phyloP scores from a whole-genome alignment of 495 filamentous ascomycete species.

The Chaetomium cochliodes region DNA sequence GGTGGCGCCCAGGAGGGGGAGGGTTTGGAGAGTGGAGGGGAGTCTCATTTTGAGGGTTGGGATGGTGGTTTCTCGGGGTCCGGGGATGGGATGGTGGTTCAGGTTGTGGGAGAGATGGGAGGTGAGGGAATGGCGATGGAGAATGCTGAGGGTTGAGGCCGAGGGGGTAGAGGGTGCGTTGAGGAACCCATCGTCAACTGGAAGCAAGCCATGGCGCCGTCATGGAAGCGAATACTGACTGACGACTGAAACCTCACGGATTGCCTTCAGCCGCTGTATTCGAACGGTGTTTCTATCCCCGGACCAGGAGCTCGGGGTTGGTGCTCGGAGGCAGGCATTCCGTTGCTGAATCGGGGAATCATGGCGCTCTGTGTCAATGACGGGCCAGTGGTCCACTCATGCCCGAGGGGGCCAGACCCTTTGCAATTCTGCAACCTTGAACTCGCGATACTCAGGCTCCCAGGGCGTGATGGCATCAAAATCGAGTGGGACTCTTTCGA shows the following conservation, averaged over 20 bases:
- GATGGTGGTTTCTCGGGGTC: too few species aligned
- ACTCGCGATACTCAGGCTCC: too few species aligned
- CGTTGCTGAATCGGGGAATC: not conserved
- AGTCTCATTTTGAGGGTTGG: constrained; percentile 1
- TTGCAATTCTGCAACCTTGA: too few species aligned
- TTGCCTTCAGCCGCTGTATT: not conserved
- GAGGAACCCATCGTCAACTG: not conserved
- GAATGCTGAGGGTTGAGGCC: not conserved
- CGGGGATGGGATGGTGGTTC: not conserved
- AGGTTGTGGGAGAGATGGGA: not conserved
- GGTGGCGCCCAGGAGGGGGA: constrained; percentile 8
- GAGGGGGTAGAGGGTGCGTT: not conserved
- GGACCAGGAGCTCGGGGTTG: not conserved
- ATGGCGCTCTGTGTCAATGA: too few species aligned
- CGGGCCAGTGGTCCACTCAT: too few species aligned
- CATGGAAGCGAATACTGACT: not conserved
- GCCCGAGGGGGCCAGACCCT: too few species aligned
- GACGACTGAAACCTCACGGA: not conserved
- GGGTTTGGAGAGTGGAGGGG: not conserved
- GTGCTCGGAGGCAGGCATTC: constrained; percentile 4
- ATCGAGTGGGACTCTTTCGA: too few species aligned
- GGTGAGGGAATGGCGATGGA: not conserved
- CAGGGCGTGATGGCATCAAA: too few species aligned
- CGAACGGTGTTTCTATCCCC: not conserved
- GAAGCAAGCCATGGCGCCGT: not conserved